Conservation (phyloP, 2,329 filamentous ascomycete species). For the Orbilia ellipsospora region DNA sequence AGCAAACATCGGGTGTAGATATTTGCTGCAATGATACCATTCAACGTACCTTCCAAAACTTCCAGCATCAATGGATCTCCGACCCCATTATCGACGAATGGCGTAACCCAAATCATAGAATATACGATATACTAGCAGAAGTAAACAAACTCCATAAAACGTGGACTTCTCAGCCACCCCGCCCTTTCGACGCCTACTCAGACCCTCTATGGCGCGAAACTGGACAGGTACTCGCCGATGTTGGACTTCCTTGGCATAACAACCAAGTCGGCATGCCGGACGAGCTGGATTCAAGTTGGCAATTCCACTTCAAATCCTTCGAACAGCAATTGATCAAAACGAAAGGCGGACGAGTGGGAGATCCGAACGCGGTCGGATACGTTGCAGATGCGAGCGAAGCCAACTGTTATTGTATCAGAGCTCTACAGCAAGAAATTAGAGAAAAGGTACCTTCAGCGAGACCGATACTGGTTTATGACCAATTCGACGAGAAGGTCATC, state of each 20-base stretch:
- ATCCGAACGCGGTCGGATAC: constrained; percentile 25
- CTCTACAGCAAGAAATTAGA: constrained; percentile 33
- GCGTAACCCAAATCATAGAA: constrained; percentile 20
- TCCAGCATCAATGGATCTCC: constrained; percentile 20
- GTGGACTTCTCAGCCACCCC: constrained; percentile 7
- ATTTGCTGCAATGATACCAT: neutral
- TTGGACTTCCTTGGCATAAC: constrained; percentile 39
- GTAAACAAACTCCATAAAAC: constrained; percentile 9
- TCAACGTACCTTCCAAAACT: neutral
- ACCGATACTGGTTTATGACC: constrained; percentile 20
- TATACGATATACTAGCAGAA: constrained; percentile 12
- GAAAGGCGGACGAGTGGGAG: constrained; percentile 25
- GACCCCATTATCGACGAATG: constrained; percentile 30
- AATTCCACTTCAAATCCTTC: constrained; percentile 37
- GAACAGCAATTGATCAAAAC: constrained; percentile 11
- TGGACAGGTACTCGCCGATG: constrained; percentile 5
- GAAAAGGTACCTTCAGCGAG: neutral
- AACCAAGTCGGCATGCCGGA: constrained; percentile 33
- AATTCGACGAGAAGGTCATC: constrained; percentile 19
- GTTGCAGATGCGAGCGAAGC: constrained; percentile 18
- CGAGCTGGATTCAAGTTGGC: constrained; percentile 34
- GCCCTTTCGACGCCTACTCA: constrained; percentile 23
- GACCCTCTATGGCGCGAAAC: constrained; percentile 35
- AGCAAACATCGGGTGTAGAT: neutral
- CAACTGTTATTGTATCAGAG: constrained; percentile 45